Evolutionary conservation across 805 yeast genomes (phyloP).

Genomic region (Starmerella apicola): DNA sequence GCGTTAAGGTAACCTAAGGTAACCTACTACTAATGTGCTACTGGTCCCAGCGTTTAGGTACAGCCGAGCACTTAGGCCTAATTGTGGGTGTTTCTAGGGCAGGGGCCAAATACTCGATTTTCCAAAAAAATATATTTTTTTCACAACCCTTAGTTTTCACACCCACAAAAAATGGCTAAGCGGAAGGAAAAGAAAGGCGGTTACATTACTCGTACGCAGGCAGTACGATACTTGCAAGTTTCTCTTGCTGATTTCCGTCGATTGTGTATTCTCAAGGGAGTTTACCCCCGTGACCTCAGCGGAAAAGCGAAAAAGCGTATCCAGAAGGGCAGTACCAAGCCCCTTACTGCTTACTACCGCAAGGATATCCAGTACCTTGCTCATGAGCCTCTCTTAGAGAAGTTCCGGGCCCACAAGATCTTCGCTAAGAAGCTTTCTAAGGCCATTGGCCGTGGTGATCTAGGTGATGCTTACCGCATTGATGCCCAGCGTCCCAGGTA

Average conservation of each 20-base stretch:
- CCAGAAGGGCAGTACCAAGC: conserved; percentile 94
- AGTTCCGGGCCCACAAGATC: conserved; percentile 89
- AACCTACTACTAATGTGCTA: too few relatives aligned
- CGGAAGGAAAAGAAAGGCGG: conserved; percentile 21
- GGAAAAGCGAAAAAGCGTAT: conserved; percentile 94
- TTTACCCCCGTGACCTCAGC: conserved; percentile 72
- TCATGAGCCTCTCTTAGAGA: conserved; percentile 86
- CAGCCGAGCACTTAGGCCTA: too few relatives aligned
- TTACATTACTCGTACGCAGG: conserved; percentile 88
- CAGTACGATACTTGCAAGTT: conserved; percentile 80
- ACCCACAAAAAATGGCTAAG: conserved; percentile 13
- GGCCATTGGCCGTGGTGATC: conserved; percentile 86
- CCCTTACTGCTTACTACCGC: conserved; percentile 82
- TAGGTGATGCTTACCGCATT: conserved; percentile 72
- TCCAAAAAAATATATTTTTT: neutral
- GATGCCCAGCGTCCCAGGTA: conserved; percentile 74
- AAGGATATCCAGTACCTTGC: conserved; percentile 89
- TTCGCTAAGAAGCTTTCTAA: conserved; percentile 82
- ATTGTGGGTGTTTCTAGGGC: neutral
- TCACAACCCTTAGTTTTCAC: neutral
- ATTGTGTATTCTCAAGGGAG: conserved; percentile 93
- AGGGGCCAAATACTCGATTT: neutral
- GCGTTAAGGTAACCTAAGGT: too few relatives aligned
- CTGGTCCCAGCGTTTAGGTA: too few relatives aligned
- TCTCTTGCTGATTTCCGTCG: conserved; percentile 89